Evolutionary conservation across 177 flowering plant genomes (phyloP).

Genomic region (Vitis hybrid): DNA sequence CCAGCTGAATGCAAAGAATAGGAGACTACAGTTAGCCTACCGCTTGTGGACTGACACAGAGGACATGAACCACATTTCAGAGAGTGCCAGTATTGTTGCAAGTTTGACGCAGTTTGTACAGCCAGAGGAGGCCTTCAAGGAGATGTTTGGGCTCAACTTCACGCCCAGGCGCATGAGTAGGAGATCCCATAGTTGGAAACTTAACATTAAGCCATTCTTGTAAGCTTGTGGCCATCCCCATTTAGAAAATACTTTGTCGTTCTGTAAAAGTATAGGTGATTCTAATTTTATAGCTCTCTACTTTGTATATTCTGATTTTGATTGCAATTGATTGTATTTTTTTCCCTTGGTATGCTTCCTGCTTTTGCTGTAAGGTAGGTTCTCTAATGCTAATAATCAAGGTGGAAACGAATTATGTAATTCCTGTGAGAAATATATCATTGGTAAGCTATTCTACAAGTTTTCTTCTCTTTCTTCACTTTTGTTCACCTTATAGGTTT

Average conservation of each 20-base stretch:
- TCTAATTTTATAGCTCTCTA: neutral
- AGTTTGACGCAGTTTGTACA: conserved; percentile 41
- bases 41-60: conserved; percentile 54
- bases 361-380: too few species aligned
- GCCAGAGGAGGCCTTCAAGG: conserved; percentile 52
- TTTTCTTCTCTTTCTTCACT: too few species aligned
- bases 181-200: conserved; percentile 22
- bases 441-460: too few species aligned
- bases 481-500: too few species aligned
- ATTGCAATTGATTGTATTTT: neutral
- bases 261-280: neutral
- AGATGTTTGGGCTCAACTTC: conserved; percentile 68
- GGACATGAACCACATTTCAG: conserved; percentile 54
- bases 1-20: conserved; percentile 41
- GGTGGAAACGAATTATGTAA: too few species aligned
- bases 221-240: neutral
- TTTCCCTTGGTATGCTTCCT: too few species aligned
- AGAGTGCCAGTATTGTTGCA: conserved; percentile 65
- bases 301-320: conserved; percentile 1
- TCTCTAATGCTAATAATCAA: too few species aligned
- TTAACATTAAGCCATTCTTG: conserved; percentile 12
- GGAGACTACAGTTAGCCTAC: conserved; percentile 54
- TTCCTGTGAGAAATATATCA: too few species aligned
- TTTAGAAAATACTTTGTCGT: neutral
- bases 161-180: conserved; percentile 19